phyloP scores from a whole-genome alignment of 177 flowering plant species.

The Vitis hybrid region DNA sequence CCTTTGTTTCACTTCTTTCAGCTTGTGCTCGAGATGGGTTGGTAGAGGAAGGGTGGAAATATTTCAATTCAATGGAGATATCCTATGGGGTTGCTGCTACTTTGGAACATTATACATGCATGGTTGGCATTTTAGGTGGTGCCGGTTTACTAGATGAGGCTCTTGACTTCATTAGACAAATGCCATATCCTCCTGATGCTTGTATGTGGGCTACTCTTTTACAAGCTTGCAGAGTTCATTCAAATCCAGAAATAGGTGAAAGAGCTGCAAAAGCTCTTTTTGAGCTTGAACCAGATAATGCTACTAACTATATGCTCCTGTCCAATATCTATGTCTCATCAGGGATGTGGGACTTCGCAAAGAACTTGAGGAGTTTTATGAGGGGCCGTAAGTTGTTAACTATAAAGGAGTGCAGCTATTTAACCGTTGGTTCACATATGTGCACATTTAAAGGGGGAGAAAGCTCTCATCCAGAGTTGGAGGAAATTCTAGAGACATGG shows the following conservation, averaged over 20 bases:
- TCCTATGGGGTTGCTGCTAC: slow-evolving; percentile 28
- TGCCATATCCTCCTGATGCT: slow-evolving; percentile 37
- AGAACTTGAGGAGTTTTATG: slow-evolving; percentile 22
- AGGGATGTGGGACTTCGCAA: slow-evolving; percentile 34
- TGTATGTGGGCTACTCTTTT: slow-evolving; percentile 38
- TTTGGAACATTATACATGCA: slow-evolving; percentile 40
- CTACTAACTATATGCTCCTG: slow-evolving; percentile 27
- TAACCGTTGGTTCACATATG: slow-evolving; percentile 20
- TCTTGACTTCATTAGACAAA: slow-evolving; percentile 22
- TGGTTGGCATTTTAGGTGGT: slow-evolving; percentile 35
- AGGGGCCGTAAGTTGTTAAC: slow-evolving; percentile 13
- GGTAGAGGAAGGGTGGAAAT: slow-evolving; percentile 38
- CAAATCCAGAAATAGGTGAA: slow-evolving; percentile 37
- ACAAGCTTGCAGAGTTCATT: slow-evolving; percentile 32
- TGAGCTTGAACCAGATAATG: slow-evolving; percentile 36
- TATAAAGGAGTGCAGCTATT: slow-evolving; percentile 27
- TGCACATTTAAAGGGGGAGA: slow-evolving; percentile 29
- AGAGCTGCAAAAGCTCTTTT: slow-evolving; percentile 33
- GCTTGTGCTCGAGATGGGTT: slow-evolving; percentile 32
- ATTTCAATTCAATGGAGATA: slow-evolving; percentile 29
- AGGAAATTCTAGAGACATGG: slow-evolving; percentile 27
- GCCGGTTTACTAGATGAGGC: slow-evolving; percentile 40
- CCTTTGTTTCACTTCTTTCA: slow-evolving; percentile 34
- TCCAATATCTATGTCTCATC: slow-evolving; percentile 30
- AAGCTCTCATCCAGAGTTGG: slow-evolving; percentile 18